phyloP scores from a whole-genome alignment of 139 green algal genomes.

The Micractinium conductrix region DNA sequence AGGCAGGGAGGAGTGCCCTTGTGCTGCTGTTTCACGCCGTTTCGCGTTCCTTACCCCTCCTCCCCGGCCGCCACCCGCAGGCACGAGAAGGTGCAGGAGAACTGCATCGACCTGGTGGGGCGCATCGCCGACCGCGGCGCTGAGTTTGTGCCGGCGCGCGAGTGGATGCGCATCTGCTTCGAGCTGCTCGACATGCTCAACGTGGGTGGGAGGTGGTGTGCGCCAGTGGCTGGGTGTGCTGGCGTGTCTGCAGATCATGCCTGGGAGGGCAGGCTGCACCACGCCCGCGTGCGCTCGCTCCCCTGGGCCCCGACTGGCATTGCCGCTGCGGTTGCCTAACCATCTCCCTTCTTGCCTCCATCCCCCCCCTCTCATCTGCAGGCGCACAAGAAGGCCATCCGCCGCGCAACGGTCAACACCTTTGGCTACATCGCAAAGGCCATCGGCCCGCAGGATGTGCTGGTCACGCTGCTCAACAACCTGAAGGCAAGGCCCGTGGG shows the following conservation, averaged over 20 bases:
- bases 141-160: slow-evolving; percentile 96
- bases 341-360: background rate
- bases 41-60: background rate
- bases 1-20: too few relatives aligned
- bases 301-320: background rate
- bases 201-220: slow-evolving; percentile 15
- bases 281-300: background rate
- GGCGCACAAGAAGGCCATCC: slow-evolving; percentile 97
- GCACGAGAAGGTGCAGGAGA: slow-evolving; percentile 95
- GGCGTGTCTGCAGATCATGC: too few relatives aligned
- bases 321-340: too few relatives aligned
- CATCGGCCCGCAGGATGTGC: slow-evolving; percentile 96
- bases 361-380: background rate
- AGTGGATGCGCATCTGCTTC: slow-evolving; percentile 99
- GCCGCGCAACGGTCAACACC: slow-evolving; percentile 97
- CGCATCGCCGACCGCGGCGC: slow-evolving; percentile 96
- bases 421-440: slow-evolving; percentile 99
- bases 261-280: too few relatives aligned
- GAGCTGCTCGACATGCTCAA: slow-evolving; percentile 99
- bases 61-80: slow-evolving; percentile 3
- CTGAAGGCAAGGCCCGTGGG: slow-evolving; percentile 89
- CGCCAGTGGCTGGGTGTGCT: too few relatives aligned
- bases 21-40: background rate
- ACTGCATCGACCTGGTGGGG: slow-evolving; percentile 98
- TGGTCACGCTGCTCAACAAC: slow-evolving; percentile 99